A percentile compares a stretch with the other conserved stretches of the same genome.
Conservation (phyloP, 805 yeast genomes). For the Starmerella apis region DNA sequence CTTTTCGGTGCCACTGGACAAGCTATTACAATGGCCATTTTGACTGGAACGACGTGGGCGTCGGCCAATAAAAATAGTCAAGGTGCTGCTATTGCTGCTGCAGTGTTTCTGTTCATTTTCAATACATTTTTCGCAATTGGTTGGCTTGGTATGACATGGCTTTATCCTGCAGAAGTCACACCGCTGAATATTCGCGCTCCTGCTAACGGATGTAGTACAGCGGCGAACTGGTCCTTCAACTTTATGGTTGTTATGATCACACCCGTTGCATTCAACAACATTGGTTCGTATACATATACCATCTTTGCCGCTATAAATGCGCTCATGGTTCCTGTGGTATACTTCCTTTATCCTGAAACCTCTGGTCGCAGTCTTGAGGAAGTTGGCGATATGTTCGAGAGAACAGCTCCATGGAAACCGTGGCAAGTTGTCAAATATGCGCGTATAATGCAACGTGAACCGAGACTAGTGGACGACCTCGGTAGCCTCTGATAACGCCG, state of each 20-base stretch:
- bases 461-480: neutral
- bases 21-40: slow-evolving; percentile 31
- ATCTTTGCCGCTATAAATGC: slow-evolving; percentile 47
- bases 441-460: neutral
- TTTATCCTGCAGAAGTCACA: slow-evolving; percentile 51
- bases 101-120: slow-evolving; percentile 47
- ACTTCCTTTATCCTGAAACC: slow-evolving; percentile 49
- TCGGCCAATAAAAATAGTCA: slow-evolving; percentile 28
- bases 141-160: slow-evolving; percentile 49
- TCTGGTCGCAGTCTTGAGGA: slow-evolving; percentile 52
- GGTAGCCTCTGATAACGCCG: neutral
- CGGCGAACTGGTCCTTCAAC: slow-evolving; percentile 55
- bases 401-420: slow-evolving; percentile 35
- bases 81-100: slow-evolving; percentile 50
- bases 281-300: slow-evolving; percentile 48
- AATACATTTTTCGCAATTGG: slow-evolving; percentile 46
- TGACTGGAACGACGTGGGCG: slow-evolving; percentile 32
- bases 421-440: slow-evolving; percentile 34
- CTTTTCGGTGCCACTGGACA: slow-evolving; percentile 34
- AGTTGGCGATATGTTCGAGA: slow-evolving; percentile 40
- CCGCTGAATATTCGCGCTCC: slow-evolving; percentile 48
- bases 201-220: slow-evolving; percentile 51
- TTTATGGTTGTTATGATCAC: slow-evolving; percentile 51
- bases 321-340: slow-evolving; percentile 38
- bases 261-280: slow-evolving; percentile 43